Percentiles rank a stretch among this genome's conserved stretches.
Evolutionary conservation across 768 basidiomycete genomes (phyloP).

Genomic region (Tylopilus felleus): DNA sequence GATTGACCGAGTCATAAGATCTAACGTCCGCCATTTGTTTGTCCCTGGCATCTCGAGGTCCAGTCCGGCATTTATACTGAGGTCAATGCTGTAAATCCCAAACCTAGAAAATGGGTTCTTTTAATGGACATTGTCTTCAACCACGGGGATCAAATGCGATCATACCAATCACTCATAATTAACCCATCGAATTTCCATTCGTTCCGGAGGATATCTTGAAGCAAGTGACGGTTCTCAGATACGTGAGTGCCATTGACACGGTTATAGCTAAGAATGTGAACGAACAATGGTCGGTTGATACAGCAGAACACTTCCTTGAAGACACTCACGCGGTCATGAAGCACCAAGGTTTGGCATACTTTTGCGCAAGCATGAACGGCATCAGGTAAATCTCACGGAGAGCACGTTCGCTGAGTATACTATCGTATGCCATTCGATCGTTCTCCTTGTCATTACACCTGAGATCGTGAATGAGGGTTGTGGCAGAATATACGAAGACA

Average conservation of each 20-base stretch:
- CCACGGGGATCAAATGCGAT: not conserved
- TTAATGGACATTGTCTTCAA: not conserved
- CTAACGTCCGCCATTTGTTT: constrained; percentile 73
- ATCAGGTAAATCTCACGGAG: constrained; percentile 59
- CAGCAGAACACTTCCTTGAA: not conserved
- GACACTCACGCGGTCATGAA: constrained; percentile 60
- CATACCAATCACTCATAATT: constrained; percentile 82
- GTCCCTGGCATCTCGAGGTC: constrained; percentile 79
- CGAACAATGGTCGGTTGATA: not conserved
- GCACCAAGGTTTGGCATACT: constrained; percentile 50
- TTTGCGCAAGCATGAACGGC: constrained; percentile 60
- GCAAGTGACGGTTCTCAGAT: constrained; percentile 58
- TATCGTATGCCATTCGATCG: constrained; percentile 62
- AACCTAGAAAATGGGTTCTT: constrained; percentile 44
- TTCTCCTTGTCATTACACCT: constrained; percentile 83
- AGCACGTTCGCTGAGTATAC: constrained; percentile 46
- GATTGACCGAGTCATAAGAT: constrained; percentile 60
- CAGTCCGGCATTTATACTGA: constrained; percentile 68
- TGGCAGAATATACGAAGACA: constrained; percentile 5
- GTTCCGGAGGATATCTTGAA: constrained; percentile 59
- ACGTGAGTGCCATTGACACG: constrained; percentile 74
- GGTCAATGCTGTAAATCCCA: constrained; percentile 65
- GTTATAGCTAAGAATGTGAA: constrained; percentile 47
- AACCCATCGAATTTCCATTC: constrained; percentile 76
- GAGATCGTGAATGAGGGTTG: not conserved